These are phyloP conservation scores for Mortierella polycephala DNA, from an alignment of 371 early-diverging fungal genomes.

Conservation along the genomic window DNA sequence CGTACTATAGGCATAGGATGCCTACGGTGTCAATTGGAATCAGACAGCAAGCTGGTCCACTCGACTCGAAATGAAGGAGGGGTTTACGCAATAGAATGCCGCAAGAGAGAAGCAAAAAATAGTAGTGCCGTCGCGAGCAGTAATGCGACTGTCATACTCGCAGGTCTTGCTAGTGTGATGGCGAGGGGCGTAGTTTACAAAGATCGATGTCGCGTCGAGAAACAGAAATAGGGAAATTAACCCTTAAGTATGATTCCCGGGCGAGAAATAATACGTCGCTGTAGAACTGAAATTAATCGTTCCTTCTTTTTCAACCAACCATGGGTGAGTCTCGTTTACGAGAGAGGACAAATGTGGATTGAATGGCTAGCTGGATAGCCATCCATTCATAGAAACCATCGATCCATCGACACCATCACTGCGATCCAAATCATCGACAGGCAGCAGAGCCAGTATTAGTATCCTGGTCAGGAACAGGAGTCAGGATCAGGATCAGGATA, in stretches of 20 bases:
- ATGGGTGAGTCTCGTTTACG: constrained; percentile 39
- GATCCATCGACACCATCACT: constrained; percentile 14
- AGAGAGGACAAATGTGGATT: constrained; percentile 16
- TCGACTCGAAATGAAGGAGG: no score
- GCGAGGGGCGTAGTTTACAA: not conserved
- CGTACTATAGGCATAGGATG: not conserved
- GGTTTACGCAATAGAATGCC: not conserved
- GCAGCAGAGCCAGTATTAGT: not conserved
- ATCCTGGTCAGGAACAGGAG: not conserved
- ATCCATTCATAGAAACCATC: constrained; percentile 10
- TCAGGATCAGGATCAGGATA: not conserved
- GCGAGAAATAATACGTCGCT: not conserved
- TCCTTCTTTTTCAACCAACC: constrained; percentile 46
- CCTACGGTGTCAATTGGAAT: not conserved
- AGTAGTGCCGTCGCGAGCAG: not conserved
- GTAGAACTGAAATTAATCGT: constrained; percentile 6
- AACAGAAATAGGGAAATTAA: not conserved
- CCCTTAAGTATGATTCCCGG: not conserved
- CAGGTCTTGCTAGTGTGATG: not conserved
- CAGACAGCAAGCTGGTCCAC: no score
- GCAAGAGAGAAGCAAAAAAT: not conserved
- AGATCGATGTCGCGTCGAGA: not conserved
- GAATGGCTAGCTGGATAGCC: not conserved
- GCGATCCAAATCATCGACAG: not conserved
- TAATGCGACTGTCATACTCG: no score